Evolutionary conservation across 179 eudicot genomes (phyloP).

Genomic region (Gypsophila paniculata): DNA sequence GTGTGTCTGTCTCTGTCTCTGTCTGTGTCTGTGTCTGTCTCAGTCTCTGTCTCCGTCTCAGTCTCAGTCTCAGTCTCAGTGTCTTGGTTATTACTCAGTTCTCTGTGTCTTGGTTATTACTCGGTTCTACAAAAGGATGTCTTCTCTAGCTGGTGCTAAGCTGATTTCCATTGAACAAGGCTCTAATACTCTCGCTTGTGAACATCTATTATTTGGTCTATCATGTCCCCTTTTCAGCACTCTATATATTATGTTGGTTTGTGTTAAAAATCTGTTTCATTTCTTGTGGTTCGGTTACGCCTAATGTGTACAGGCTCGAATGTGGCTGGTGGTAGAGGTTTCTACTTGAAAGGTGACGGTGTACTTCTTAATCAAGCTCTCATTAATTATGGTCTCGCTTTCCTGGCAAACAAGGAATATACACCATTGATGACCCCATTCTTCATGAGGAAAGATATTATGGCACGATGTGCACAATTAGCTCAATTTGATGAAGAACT

Average conservation of each 20-base stretch:
- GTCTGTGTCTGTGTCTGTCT: no score
- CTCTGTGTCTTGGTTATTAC: no score
- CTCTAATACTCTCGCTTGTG: background rate
- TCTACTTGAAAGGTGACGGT: slow-evolving; percentile 86
- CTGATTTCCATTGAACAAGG: background rate
- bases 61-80: no score
- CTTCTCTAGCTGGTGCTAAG: background rate
- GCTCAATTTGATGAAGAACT: slow-evolving; percentile 97
- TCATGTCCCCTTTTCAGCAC: background rate
- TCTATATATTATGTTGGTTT: background rate
- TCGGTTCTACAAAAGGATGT: background rate
- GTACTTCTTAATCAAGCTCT: slow-evolving; percentile 88
- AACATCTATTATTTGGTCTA: background rate
- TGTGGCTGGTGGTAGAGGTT: slow-evolving; percentile 97
- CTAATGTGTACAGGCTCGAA: slow-evolving; percentile 54
- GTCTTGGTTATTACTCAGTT: no score
- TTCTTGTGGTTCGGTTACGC: slow-evolving; percentile 8
- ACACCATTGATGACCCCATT: slow-evolving; percentile 77
- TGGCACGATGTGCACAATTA: slow-evolving; percentile 93
- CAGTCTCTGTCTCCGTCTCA: no score
- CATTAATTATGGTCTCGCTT: slow-evolving; percentile 72
- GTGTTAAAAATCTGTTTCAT: slow-evolving; percentile 4
- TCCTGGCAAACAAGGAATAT: slow-evolving; percentile 53
- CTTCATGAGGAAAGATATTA: slow-evolving; percentile 88
- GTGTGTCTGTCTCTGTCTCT: no score